phyloP scores from a whole-genome alignment of 169 alveolate species.

The Eimeria zaria region DNA sequence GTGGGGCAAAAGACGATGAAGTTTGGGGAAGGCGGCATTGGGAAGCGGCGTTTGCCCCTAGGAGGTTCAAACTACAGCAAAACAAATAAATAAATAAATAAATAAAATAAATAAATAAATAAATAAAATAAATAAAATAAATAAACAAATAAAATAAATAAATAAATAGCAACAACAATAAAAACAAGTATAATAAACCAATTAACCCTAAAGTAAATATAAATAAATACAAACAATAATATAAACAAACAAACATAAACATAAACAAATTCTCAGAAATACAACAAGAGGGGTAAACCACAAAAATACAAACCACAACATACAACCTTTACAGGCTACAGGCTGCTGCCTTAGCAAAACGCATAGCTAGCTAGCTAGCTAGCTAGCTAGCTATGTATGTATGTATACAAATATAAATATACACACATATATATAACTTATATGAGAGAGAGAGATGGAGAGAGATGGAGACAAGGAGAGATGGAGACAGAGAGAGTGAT shows the following conservation, averaged over 20 bases:
- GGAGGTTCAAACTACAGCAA: neutral
- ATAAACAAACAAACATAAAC: neutral
- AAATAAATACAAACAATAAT: too few species aligned
- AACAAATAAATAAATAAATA: neutral
- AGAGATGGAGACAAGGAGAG: too few species aligned
- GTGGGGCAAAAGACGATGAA: neutral
- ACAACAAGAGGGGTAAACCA: too few species aligned
- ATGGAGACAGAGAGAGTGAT: too few species aligned
- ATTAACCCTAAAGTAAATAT: too few species aligned
- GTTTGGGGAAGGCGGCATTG: neutral
- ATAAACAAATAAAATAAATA: neutral
- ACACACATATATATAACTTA: too few species aligned
- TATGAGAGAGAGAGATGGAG: too few species aligned
- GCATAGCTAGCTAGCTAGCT: neutral
- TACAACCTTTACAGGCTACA: neutral
- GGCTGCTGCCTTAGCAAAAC: neutral
- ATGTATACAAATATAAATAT: too few species aligned
- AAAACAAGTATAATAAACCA: too few species aligned
- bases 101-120: neutral
- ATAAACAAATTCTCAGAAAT: neutral
- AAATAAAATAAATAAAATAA: neutral
- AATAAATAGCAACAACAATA: too few species aligned
- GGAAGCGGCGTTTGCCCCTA: constrained; percentile 4
- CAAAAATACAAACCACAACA: neutral
- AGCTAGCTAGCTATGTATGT: constrained; percentile 1